Evolutionary conservation across 2,329 filamentous ascomycete genomes (phyloP), one percentile per base, ranked within the genome.

Genomic region (Microsporum audouinii): DNA sequence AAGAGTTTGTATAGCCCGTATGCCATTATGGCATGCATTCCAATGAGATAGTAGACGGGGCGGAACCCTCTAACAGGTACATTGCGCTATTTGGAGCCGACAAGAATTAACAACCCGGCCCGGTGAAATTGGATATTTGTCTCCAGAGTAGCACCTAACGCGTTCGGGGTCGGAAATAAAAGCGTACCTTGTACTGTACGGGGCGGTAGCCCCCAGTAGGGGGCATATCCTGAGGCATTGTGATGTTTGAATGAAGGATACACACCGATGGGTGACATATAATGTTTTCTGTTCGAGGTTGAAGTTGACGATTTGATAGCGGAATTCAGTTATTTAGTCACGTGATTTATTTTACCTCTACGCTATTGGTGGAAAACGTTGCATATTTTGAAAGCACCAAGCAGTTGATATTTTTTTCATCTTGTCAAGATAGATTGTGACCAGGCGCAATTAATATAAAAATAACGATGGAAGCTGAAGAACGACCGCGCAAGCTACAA

Each of bases 221-320:
- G 80, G 94, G 94, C 85, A 99, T 89, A 82, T 99, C 94, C 83
- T 97, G 91, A 80, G 88, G 86, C 92, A 97, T 96, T 72, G 67
- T 86, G 70, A 65, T 63, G 66, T 64, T 62, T 63, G 62, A 59
- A 62, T 64, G 39, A 49, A 27, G 29, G n/a, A 49, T 33, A 38
- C 39, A 47, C 57, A 36, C 39, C 27, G 41, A 10, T 38, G 57
- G 12, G 41, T 38, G 57, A 43, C 63, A 68, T 43, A 62, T 63
- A 64, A 55, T 38, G 51, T 71, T 71, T 23, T 23, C 17, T 70
- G 69, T 69, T 70, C 66, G 67, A 68, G 65, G 64, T 62, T 66
- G 38, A 27, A 12, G 41, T 63, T 70, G 68, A 73, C 41, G 61
- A 59, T 43, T 38, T 62, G 51, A 41, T 55, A 39, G 17, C 59